Evolutionary conservation across 2,329 filamentous ascomycete species (phyloP), one percentile per base, ranked within the genome.

Genomic region (Talaromyces sp.): DNA sequence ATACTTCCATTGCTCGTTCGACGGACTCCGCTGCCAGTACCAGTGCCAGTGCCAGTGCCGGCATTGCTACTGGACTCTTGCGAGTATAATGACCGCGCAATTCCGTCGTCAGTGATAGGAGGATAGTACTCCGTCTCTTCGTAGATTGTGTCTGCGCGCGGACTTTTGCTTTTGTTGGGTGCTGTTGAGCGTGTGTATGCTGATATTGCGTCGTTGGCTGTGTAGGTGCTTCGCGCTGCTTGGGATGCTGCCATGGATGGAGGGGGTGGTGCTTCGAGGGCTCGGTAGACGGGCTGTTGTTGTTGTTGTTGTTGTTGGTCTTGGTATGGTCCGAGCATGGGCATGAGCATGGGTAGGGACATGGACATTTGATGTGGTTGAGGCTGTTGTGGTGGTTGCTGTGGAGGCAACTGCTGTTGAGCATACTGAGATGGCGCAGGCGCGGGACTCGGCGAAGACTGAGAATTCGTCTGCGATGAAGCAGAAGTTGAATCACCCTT

Each of bases 401-500:
- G 51, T 57, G 2, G 61, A 60, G 58, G 33, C 9, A 35, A 31
- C 9, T n/a, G 52, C 31, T 60, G 60, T 22, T 61, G 56, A 13
- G 43, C 13, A n/a, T 60, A 57, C 36, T 56, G 55, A 4, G 51
- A 55, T 61, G 51, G 33, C 36, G 48, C 55, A 11, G 60, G 53
- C 17, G 48, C 41, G 67, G 63, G 57, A 65, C 67, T 35, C 61
- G 68, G 21, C 59, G 63, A 60, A 57, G 65, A 62, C 65, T 66
- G 66, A 17, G 64, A 63, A 35, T 54, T 66, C 31, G 56, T 56
- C 17, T 53, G 33, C 5, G 69, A 64, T 8, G 63, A 58, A 37
- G 56, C 53, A 10, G 66, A 64, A 13, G 70, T 63, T 1, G 67
- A 65, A 39, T 88, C 85, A 60, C 80, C 80, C 63, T 82, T 85